These are phyloP conservation scores for Ophiostoma triangulosporum DNA, from an alignment of 2,329 filamentous ascomycete species.

Conservation along the genomic window DNA sequence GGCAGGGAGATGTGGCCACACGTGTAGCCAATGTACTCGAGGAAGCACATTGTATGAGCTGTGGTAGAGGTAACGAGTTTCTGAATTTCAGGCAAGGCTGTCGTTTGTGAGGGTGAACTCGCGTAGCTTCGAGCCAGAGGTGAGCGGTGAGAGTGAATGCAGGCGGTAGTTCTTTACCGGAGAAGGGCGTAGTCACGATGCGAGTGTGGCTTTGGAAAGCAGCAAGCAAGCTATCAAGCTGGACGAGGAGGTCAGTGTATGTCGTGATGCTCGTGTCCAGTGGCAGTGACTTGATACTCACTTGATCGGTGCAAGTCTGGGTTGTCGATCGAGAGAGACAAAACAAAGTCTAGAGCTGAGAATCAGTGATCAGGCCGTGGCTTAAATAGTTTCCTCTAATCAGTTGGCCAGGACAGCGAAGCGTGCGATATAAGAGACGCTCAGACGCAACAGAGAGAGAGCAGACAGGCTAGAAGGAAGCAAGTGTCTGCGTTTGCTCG, in stretches of 20 bases:
- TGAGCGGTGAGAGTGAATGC: no score
- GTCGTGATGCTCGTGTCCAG: background rate
- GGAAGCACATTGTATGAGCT: slow-evolving; percentile 31
- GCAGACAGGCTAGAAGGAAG: background rate
- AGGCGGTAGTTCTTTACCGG: no score
- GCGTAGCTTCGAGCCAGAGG: no score
- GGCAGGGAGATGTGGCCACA: slow-evolving; percentile 33
- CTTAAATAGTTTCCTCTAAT: background rate
- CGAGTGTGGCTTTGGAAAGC: no score
- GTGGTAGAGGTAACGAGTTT: background rate
- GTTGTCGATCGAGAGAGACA: background rate
- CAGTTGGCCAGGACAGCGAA: background rate
- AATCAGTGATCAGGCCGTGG: background rate
- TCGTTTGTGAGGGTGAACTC: background rate
- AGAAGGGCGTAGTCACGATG: no score
- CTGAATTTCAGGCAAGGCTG: background rate
- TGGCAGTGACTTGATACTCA: background rate
- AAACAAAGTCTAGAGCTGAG: background rate
- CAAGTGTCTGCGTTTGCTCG: background rate
- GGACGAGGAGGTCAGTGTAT: background rate
- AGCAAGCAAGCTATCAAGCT: no score
- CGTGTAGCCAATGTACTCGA: slow-evolving; percentile 31
- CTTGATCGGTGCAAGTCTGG: no score
- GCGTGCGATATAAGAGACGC: background rate
- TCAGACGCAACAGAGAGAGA: background rate